Conservation (phyloP, 108 stramenopile genomes). For the Hondaea fermentalgiana region DNA sequence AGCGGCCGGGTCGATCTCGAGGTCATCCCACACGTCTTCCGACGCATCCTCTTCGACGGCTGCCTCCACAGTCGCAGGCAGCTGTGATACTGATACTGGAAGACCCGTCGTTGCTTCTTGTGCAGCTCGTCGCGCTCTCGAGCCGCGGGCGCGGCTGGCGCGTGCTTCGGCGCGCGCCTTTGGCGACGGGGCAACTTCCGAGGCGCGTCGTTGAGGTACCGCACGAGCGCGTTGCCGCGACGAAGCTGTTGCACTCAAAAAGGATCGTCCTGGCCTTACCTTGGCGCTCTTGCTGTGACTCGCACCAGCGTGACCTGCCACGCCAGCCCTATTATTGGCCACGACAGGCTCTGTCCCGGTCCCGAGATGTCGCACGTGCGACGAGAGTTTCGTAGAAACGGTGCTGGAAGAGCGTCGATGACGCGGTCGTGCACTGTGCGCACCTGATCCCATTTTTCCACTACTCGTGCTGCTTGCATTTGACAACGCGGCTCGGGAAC, state of each 20-base stretch:
- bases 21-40: background rate
- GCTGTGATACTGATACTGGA: background rate
- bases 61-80: background rate
- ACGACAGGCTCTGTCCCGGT: no score
- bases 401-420: no score
- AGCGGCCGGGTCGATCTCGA: background rate
- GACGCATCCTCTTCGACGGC: background rate
- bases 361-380: no score
- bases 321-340: no score
- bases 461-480: no score
- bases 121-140: background rate
- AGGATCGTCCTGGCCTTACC: background rate
- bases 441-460: no score
- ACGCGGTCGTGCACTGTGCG: no score
- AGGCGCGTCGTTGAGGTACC: background rate
- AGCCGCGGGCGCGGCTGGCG: background rate
- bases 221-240: background rate
- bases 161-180: background rate
- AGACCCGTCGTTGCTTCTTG: background rate
- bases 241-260: background rate
- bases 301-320: no score
- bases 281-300: no score
- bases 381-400: no score
- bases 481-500: no score
- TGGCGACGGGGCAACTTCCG: background rate